These are phyloP conservation scores for Lojkania enalia DNA, from an alignment of 2,329 filamentous ascomycete species.

Conservation along the genomic window DNA sequence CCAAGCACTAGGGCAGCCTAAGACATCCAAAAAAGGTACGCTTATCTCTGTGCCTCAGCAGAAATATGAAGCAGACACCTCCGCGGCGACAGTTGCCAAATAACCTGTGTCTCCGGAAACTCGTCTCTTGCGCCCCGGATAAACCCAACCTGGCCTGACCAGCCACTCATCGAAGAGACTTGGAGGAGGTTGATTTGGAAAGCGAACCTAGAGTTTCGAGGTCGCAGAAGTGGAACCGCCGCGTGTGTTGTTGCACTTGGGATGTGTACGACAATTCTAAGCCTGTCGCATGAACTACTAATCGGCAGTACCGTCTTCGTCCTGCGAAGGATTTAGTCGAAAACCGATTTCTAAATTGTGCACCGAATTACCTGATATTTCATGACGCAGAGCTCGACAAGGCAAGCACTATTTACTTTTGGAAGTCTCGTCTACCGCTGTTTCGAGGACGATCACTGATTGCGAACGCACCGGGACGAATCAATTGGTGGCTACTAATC, in stretches of 20 bases:
- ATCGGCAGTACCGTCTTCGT: not conserved
- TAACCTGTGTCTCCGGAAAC: conserved; percentile 23
- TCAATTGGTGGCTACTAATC: not conserved
- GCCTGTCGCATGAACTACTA: no score
- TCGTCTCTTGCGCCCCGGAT: conserved; percentile 8
- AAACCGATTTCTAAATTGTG: not conserved
- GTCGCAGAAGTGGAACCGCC: not conserved
- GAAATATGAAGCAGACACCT: conserved; percentile 35
- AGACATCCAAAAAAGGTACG: conserved; percentile 17
- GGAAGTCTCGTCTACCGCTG: conserved; percentile 7
- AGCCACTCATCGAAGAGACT: conserved; percentile 12
- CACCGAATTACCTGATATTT: not conserved
- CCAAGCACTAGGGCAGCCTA: conserved; percentile 23
- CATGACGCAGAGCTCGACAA: not conserved
- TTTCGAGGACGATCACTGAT: not conserved
- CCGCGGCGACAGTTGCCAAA: conserved; percentile 36
- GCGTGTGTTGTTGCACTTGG: not conserved
- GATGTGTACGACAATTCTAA: no score
- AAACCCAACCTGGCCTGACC: conserved; percentile 3
- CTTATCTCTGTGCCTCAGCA: conserved; percentile 34
- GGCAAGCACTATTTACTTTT: not conserved
- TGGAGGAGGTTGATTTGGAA: conserved; percentile 1
- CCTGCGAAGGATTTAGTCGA: not conserved
- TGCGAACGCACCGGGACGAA: not conserved
- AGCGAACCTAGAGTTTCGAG: not conserved